Evolutionary conservation across 73 alveolate species (phyloP).

Genomic region (Paramecium sexaurelia): DNA sequence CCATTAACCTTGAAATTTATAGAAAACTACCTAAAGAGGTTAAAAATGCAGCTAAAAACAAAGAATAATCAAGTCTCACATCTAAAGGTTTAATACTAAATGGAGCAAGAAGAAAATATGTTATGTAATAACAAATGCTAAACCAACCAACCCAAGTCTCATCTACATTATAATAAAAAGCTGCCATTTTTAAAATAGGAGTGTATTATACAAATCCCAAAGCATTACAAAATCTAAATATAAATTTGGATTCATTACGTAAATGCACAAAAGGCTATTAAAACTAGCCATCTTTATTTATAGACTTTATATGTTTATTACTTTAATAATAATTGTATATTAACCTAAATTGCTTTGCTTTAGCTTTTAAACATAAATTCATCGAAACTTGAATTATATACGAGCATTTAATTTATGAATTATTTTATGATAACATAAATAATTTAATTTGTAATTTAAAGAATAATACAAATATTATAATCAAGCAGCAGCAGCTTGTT

Average conservation of each 20-base stretch:
- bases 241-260: neutral
- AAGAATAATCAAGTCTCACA: neutral
- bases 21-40: neutral
- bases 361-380: neutral
- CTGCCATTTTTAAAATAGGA: slow-evolving; percentile 32
- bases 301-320: neutral
- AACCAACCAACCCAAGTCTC: neutral
- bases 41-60: neutral
- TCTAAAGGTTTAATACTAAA: slow-evolving; percentile 46
- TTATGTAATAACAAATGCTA: neutral
- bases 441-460: neutral
- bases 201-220: neutral
- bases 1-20: neutral
- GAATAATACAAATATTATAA: neutral
- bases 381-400: slow-evolving; percentile 19
- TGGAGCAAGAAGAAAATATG: slow-evolving; percentile 23
- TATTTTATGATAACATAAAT: neutral
- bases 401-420: neutral
- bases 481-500: slow-evolving; percentile 14
- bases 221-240: neutral
- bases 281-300: neutral
- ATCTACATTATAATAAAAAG: slow-evolving; percentile 6
- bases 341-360: neutral
- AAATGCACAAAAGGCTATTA: slow-evolving; percentile 26
- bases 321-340: neutral